phyloP scores from a whole-genome alignment of 495 filamentous ascomycete genomes.

The Ascodesmis nigricans region DNA sequence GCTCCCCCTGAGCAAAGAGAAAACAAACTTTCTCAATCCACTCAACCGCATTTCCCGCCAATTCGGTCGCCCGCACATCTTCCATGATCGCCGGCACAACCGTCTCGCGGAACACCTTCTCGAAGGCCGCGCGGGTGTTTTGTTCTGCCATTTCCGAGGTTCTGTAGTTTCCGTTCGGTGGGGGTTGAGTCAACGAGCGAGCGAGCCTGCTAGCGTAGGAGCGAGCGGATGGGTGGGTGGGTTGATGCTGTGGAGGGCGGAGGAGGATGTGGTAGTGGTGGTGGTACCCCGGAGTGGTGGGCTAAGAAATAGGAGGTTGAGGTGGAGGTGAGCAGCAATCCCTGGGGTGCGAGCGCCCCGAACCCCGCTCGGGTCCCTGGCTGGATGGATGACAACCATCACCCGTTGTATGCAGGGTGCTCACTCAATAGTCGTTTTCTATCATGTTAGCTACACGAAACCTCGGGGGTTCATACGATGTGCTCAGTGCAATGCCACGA shows the following conservation, averaged over 20 bases:
- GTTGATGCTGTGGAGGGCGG: background rate
- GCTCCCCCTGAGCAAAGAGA: background rate
- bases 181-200: background rate
- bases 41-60: constrained; percentile 58
- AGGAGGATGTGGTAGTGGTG: too few species aligned
- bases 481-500: too few species aligned
- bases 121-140: constrained; percentile 37
- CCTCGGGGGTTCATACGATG: too few species aligned
- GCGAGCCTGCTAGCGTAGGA: background rate
- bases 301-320: too few species aligned
- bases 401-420: too few species aligned
- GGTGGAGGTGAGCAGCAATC: too few species aligned
- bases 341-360: too few species aligned
- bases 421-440: too few species aligned
- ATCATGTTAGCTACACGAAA: too few species aligned
- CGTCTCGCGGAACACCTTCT: constrained; percentile 62
- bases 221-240: background rate
- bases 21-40: constrained; percentile 62
- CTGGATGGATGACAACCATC: too few species aligned
- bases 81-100: constrained; percentile 47
- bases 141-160: constrained; percentile 10
- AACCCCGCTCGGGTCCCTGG: too few species aligned
- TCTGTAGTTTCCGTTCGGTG: background rate
- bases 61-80: constrained; percentile 53
- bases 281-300: too few species aligned